Conservation (phyloP, 2,329 filamentous ascomycete species). For the Colletotrichum sp. region DNA sequence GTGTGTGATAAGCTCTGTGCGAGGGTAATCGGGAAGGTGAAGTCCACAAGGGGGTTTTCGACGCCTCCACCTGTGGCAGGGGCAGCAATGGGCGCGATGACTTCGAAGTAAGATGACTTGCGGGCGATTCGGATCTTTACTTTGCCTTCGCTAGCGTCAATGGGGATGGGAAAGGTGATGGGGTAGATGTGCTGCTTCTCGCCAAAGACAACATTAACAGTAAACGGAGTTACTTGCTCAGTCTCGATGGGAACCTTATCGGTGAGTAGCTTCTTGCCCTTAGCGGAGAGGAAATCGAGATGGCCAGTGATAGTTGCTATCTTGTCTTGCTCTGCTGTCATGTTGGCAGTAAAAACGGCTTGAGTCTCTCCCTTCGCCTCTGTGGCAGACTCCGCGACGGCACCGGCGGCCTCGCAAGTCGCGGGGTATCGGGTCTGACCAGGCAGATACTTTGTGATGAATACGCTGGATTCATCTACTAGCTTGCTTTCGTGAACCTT, state of each 20-base stretch:
- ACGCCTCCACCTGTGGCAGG: constrained; percentile 19
- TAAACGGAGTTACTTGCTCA: constrained; percentile 42
- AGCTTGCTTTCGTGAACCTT: constrained; percentile 36
- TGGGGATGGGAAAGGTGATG: constrained; percentile 44
- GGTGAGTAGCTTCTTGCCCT: constrained; percentile 39
- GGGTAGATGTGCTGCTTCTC: constrained; percentile 32
- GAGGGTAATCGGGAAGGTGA: constrained; percentile 41
- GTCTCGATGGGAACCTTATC: constrained; percentile 42
- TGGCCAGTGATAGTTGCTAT: constrained; percentile 43
- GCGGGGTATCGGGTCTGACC: constrained; percentile 33
- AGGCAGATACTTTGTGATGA: constrained; percentile 41
- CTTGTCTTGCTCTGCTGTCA: constrained; percentile 26
- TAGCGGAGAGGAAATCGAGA: constrained; percentile 38
- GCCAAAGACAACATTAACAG: constrained; percentile 45
- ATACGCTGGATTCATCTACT: constrained; percentile 32
- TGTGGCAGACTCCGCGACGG: constrained; percentile 23
- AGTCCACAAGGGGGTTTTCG: constrained; percentile 28
- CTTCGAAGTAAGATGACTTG: constrained; percentile 48
- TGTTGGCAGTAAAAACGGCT: constrained; percentile 29
- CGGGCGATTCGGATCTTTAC: constrained; percentile 47
- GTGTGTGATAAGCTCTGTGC: constrained; percentile 23
- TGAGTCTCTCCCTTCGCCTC: constrained; percentile 24
- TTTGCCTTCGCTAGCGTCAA: constrained; percentile 35
- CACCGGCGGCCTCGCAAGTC: constrained; percentile 26
- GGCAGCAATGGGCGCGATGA: constrained; percentile 40